A percentile compares a stretch with the other conserved stretches of the same genome.
Conservation (phyloP, 106 monocot species). For the Dendrobium huoshanense region DNA sequence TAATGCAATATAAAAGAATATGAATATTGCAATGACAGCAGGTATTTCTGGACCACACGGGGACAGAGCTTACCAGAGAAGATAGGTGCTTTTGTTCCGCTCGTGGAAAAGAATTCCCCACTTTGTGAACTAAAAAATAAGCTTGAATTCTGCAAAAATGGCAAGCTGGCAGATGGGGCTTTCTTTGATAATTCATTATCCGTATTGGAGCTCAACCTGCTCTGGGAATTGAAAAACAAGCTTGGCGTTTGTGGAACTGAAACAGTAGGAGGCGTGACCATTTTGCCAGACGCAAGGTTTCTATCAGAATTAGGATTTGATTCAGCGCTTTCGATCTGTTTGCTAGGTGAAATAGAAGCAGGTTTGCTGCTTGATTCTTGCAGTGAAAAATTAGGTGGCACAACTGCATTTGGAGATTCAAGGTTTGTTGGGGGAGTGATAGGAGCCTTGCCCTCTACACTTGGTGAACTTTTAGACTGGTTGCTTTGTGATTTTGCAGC, state of each 20-base stretch:
- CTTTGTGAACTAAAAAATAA: constrained; percentile 25
- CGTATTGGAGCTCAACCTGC: constrained; percentile 8
- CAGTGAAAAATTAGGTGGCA: neutral
- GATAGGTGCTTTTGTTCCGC: constrained; percentile 24
- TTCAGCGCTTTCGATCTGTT: neutral
- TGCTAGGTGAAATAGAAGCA: constrained; percentile 4
- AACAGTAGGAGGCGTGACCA: neutral
- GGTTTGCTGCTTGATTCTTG: neutral
- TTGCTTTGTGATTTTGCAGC: constrained; percentile 28
- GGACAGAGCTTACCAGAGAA: constrained; percentile 32
- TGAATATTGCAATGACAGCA: neutral
- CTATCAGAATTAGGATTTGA: neutral
- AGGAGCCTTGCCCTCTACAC: constrained; percentile 18
- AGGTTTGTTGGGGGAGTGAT: neutral
- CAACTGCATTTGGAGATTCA: neutral
- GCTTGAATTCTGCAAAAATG: constrained; percentile 18
- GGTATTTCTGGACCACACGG: neutral
- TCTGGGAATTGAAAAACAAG: constrained; percentile 3
- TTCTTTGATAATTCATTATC: constrained; percentile 22
- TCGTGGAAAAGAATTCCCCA: constrained; percentile 37
- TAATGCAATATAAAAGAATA: neutral
- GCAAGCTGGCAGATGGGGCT: constrained; percentile 9
- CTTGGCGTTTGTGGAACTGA: neutral
- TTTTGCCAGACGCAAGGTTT: neutral
- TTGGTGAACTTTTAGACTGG: constrained; percentile 10